Evolutionary conservation across 2,329 filamentous ascomycete genomes (phyloP).

Genomic region (Fusarium udum): DNA sequence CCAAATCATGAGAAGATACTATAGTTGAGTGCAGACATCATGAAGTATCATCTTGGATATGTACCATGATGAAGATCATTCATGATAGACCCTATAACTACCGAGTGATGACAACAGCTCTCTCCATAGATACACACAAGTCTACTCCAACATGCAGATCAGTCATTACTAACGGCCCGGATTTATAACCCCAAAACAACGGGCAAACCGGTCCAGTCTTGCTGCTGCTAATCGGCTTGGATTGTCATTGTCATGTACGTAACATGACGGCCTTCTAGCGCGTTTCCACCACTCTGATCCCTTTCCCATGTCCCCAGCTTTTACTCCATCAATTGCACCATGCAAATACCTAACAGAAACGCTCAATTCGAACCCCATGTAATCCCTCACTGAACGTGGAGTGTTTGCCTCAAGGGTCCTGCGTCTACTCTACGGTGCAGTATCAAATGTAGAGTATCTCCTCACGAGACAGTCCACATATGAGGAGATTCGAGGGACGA

Average conservation of each 20-base stretch:
- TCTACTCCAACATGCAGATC: conserved; percentile 8
- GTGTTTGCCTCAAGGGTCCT: not conserved
- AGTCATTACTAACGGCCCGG: conserved; percentile 30
- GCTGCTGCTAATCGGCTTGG: not conserved
- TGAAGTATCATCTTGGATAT: not conserved
- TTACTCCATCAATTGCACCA: conserved; percentile 28
- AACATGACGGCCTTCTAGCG: conserved; percentile 38
- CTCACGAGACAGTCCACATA: not conserved
- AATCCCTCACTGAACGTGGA: not conserved
- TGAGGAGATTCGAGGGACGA: conserved; percentile 4
- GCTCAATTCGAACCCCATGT: not conserved
- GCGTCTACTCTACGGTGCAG: not conserved
- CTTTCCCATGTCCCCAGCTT: conserved; percentile 22
- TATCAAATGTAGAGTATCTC: not conserved
- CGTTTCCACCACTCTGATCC: conserved; percentile 8
- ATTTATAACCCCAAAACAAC: conserved; percentile 23
- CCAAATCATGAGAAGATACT: not conserved
- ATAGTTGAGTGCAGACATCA: not conserved
- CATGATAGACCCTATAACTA: not conserved
- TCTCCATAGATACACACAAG: not conserved
- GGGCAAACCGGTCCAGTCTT: conserved; percentile 23
- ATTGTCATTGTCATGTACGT: conserved; percentile 30
- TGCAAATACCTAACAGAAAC: conserved; percentile 24
- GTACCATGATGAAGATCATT: conserved; percentile 23
- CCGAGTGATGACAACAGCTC: not conserved